Conservation (phyloP, 2,329 filamentous ascomycete species). For the Teratosphaeria epicoccoides region DNA sequence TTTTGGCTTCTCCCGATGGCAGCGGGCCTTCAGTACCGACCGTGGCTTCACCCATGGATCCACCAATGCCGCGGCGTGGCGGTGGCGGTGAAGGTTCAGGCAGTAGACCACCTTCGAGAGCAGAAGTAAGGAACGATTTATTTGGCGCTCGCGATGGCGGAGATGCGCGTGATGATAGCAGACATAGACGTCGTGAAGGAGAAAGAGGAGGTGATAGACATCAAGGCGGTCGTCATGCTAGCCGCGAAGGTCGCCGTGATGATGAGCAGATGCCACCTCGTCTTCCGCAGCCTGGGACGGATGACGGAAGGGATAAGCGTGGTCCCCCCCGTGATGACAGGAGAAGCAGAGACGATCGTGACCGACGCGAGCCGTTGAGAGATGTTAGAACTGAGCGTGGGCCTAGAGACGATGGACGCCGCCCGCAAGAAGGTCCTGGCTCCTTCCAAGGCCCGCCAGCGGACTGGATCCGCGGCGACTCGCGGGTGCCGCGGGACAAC, state of each 20-base stretch:
- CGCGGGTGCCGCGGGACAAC: neutral
- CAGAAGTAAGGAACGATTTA: constrained; percentile 10
- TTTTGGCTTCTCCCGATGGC: constrained; percentile 6
- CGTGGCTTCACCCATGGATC: constrained; percentile 15
- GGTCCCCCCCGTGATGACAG: constrained; percentile 16
- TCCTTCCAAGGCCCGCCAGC: neutral
- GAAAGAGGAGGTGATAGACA: constrained; percentile 12
- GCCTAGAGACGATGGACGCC: constrained; percentile 3
- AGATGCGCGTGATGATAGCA: constrained; percentile 3
- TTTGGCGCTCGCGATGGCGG: constrained; percentile 12
- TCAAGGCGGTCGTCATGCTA: constrained; percentile 18
- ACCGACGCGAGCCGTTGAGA: constrained; percentile 8
- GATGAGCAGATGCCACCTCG: constrained; percentile 10
- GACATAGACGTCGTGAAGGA: constrained; percentile 16
- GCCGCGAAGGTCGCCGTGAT: constrained; percentile 17
- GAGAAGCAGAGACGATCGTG: constrained; percentile 14
- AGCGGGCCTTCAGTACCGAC: constrained; percentile 1
- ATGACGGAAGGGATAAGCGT: constrained; percentile 16
- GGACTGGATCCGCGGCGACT: neutral
- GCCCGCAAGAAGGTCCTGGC: constrained; percentile 1
- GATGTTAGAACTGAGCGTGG: constrained; percentile 8
- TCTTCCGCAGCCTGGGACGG: constrained; percentile 10
- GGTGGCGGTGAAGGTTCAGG: constrained; percentile 7
- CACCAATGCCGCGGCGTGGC: constrained; percentile 3
- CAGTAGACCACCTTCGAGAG: constrained; percentile 6